phyloP scores from a whole-genome alignment of 441 rosid genomes.

The Metrosideros polymorpha region DNA sequence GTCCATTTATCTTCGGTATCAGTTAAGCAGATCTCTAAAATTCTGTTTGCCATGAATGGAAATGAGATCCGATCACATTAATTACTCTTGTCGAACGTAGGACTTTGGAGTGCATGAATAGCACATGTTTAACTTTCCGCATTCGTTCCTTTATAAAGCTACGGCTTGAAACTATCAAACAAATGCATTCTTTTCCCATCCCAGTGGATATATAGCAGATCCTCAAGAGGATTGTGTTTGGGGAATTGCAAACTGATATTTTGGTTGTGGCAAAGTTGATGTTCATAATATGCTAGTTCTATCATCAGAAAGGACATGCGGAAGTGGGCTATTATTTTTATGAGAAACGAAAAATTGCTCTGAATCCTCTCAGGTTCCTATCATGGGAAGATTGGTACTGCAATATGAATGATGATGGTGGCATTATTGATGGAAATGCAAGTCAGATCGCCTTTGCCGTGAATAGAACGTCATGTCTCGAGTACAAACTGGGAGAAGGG shows the following conservation, averaged over 20 bases:
- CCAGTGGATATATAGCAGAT: neutral
- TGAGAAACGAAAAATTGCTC: neutral
- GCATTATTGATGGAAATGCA: neutral
- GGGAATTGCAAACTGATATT: neutral
- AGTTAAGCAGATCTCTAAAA: neutral
- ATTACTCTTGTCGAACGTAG: neutral
- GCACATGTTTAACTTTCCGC: neutral
- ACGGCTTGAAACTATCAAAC: neutral
- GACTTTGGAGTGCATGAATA: neutral
- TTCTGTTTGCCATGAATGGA: neutral
- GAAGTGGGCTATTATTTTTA: neutral
- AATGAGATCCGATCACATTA: neutral
- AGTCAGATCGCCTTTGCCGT: constrained; percentile 17
- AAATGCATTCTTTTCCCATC: neutral
- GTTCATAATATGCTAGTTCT: neutral
- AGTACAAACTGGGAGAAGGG: constrained; percentile 48
- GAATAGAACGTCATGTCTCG: constrained; percentile 27
- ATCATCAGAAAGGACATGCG: neutral
- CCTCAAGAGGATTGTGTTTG: neutral
- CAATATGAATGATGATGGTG: constrained; percentile 10
- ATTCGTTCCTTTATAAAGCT: neutral
- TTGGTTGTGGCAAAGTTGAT: neutral
- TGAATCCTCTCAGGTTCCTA: constrained; percentile 30
- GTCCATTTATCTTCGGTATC: neutral
- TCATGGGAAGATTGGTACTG: constrained; percentile 51